Percentiles rank a stretch among this genome's conserved stretches.
phyloP scores from a whole-genome alignment of 306 rosid species.

The Lablab purpureus region DNA sequence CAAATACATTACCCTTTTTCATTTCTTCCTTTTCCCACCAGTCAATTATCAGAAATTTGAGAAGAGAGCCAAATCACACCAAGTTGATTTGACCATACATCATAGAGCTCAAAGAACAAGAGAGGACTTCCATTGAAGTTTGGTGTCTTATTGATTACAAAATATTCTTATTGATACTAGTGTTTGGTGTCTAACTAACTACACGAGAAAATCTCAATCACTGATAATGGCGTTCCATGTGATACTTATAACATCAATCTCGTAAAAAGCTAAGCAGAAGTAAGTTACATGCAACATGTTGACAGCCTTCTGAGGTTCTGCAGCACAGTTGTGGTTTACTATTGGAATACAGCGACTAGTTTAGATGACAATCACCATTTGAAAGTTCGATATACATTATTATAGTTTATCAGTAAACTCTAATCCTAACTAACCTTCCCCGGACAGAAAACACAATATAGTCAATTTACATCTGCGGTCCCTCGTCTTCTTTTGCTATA shows the following conservation, averaged over 20 bases:
- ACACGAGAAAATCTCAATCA: too few relatives aligned
- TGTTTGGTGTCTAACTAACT: too few relatives aligned
- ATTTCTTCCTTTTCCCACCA: not conserved
- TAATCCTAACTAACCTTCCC: conserved; percentile 11
- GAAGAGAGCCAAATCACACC: too few relatives aligned
- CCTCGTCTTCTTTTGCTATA: not conserved
- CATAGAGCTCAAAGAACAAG: too few relatives aligned
- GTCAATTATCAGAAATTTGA: not conserved
- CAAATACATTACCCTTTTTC: conserved; percentile 17
- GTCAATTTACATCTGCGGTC: not conserved
- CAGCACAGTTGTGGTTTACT: not conserved
- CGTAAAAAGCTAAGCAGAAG: not conserved
- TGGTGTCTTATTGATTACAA: too few relatives aligned
- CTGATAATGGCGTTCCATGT: too few relatives aligned
- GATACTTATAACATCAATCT: too few relatives aligned
- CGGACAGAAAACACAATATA: not conserved
- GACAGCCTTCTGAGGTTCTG: not conserved
- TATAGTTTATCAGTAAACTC: conserved; percentile 26
- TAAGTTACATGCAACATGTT: not conserved
- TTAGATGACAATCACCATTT: not conserved
- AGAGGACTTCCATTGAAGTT: too few relatives aligned
- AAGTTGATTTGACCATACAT: too few relatives aligned
- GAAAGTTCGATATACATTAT: not conserved
- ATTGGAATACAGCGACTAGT: not conserved
- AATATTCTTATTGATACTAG: too few relatives aligned